Evolutionary conservation across 2,329 filamentous ascomycete genomes (phyloP), one percentile per base, ranked within the genome.

Genomic region (Beauveria sp.): DNA sequence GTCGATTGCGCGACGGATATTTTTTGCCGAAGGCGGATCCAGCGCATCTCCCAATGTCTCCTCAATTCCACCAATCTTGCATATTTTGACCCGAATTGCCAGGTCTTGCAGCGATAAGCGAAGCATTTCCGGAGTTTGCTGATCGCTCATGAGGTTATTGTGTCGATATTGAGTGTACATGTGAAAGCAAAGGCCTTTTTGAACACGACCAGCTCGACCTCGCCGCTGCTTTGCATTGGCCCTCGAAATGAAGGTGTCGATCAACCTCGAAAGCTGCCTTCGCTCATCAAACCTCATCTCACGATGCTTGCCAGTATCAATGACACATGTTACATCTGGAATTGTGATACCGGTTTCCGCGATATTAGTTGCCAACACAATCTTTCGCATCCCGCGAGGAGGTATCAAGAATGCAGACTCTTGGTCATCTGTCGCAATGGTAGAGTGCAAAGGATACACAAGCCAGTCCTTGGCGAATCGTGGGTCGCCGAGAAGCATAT

Each of bases 321-420:
- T 89, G 51, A 99, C 95, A 68, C 93, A 96, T 0, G 95, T 98
- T 34, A 99, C 91, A 71, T 99, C 95, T 1, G 95, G 95, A 66
- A 99, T 99, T 0, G 95, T 99, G 70, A 99, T 96, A 78, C 95
- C 95, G 0, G 95, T 99, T 73, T 99, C 95, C 5, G 95, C 95
- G 72, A 99, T 99, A 70, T 99, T 99, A 16, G 95, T 99, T 1
- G 95, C 93, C 60, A 99, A 82, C 2, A 99, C 93, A 65, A 99
- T 95, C 76, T 99, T 99, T 65, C 93, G 85, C 61, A 86, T 81
- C 0, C 93, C 93, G 3, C 81, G 81, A 1, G 93, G 91, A 6
- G 95, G 95, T 0, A 96, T 77, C 6, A 91, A 78, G 71, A 99
- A 99, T 0, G 95, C 95, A 40, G 89, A 87, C 74, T 99, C 93